phyloP scores from a whole-genome alignment of 75 land plant species.

The Pinus taeda region DNA sequence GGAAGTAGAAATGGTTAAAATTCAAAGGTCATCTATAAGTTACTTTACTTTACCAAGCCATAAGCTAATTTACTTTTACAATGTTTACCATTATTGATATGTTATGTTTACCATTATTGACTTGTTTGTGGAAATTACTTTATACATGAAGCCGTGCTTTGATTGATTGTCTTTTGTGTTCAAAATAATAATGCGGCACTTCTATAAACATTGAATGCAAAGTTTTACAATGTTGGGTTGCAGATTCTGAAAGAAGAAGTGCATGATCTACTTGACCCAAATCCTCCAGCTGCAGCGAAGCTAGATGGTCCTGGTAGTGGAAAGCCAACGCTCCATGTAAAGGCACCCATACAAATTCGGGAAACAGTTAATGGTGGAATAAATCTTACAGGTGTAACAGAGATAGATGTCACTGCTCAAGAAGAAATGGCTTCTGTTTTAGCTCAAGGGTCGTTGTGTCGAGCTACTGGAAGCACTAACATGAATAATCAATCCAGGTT shows the following conservation, averaged over 20 bases:
- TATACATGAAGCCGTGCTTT: too few relatives aligned
- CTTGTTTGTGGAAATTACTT: too few relatives aligned
- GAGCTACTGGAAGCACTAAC: slow-evolving; percentile 98
- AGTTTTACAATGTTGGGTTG: not conserved
- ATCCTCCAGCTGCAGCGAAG: slow-evolving; percentile 13
- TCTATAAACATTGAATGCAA: too few relatives aligned
- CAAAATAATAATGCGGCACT: too few relatives aligned
- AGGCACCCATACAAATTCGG: slow-evolving; percentile 86
- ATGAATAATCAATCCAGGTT: slow-evolving; percentile 99
- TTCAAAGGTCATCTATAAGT: not conserved
- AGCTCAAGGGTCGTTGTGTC: slow-evolving; percentile 82
- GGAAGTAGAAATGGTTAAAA: not conserved
- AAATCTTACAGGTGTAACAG: slow-evolving; percentile 90
- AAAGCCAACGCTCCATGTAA: slow-evolving; percentile 39
- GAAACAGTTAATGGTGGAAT: slow-evolving; percentile 92
- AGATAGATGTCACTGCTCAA: slow-evolving; percentile 74
- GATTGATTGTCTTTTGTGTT: too few relatives aligned
- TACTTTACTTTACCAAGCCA: too few relatives aligned
- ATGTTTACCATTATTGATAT: not conserved
- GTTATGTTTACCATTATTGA: not conserved
- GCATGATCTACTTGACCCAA: slow-evolving; percentile 86
- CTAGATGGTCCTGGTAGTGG: slow-evolving; percentile 20
- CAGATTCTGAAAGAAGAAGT: slow-evolving; percentile 99
- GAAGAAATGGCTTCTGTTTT: slow-evolving; percentile 87
- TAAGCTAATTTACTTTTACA: not conserved